Base-by-base conservation (phyloP, 495 filamentous ascomycete genomes). In the Rusavskia elegans region DNA sequence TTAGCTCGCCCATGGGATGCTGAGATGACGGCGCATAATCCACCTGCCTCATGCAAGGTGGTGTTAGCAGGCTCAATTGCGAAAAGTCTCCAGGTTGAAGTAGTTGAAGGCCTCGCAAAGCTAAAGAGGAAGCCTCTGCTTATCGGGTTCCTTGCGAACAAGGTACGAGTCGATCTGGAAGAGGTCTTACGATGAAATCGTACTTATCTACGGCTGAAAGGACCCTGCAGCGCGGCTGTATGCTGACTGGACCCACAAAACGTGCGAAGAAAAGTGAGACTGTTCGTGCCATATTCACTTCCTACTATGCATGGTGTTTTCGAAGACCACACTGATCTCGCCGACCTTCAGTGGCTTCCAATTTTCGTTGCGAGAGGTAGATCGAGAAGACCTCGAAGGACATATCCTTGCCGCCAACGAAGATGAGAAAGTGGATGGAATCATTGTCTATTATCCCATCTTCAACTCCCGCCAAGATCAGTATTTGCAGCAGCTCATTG, bases 401-500 rank as follows among this genome's bases (percentile, higher is more conserved):
- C 75, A 79, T 49, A 81, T 98, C 59, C 70, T 93, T 29, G 70
- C 69, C 51, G 92, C 92, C 56, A 97, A 98, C 67, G 66, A 71
- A 30, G 88, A 96, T 65, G 59, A 72, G 50, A 56, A 65, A 13
- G 80, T 96, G 52, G 84, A 95, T 67, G 92, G 92, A 57, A 95
- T 97, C 58, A 90, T 98, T 56, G 86, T 97, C 62, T 98, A 98
- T 71, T 98, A 96, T 68, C 92, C 92, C 39, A 94, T 98, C 66
- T 97, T 94, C 75, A 81, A 84, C 68, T 81, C 79, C 56, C 75
- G 77, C 16, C 85, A 95, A 60, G 92, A 98, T 65, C 80, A 82
- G 59, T 95, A 96, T 66, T 78, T 98, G 53, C 92, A 97, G 69
- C 87, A 96, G 68, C 83, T 93, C n/a, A 87, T 94, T 21, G 76